Base-by-base conservation (phyloP, 371 early-diverging fungal species). In the Mortierella sp. region DNA sequence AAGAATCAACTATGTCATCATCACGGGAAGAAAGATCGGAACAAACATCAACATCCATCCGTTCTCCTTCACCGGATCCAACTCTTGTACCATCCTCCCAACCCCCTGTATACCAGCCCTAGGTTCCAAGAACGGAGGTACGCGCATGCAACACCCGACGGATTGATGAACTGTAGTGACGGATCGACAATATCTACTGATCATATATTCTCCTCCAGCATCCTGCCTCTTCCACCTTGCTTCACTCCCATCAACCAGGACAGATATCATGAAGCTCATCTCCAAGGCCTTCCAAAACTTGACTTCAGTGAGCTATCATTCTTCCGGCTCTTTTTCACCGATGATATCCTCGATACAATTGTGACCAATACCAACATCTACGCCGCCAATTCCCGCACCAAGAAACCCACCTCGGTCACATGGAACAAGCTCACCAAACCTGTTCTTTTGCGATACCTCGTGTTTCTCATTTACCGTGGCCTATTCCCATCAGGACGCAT, bases 271-370 rank as follows among this genome's bases (percentile, higher is more conserved):
- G 10, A 17, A 8, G 48, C 25, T 0, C 16, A 21, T 7, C 25
- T 48, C 25, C 48, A 48, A 48, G 8, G 6, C 10, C 48, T 25
- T 5, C 27, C 48, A 27, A 12, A 13, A 22, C 48, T 48, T 25
- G 22, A 48, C 10, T 48, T 24, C 25, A 13, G 6, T 25, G 48
- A 48, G 25, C 22, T 21, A 17, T 17, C 17, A 25, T 19, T 58
- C 21, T 70, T 70, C 57, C 61, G 45, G n/a, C 55, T 61, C 44
- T 53, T 72, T 54, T 72, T 72, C 57, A 19, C 61, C n/a, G 47
- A 63, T 37, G 27, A 28, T 29, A 50, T 59, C 21, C 51, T 72
- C 8, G 47, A 72, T 44, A 67, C 60, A 13, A 68, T 72, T 44
- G 67, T 68, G 22, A 34, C 22, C 14, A 72, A 60, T 54, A 62